Base-by-base conservation (phyloP, 805 yeast species). In the Cyberlindnera americana region DNA sequence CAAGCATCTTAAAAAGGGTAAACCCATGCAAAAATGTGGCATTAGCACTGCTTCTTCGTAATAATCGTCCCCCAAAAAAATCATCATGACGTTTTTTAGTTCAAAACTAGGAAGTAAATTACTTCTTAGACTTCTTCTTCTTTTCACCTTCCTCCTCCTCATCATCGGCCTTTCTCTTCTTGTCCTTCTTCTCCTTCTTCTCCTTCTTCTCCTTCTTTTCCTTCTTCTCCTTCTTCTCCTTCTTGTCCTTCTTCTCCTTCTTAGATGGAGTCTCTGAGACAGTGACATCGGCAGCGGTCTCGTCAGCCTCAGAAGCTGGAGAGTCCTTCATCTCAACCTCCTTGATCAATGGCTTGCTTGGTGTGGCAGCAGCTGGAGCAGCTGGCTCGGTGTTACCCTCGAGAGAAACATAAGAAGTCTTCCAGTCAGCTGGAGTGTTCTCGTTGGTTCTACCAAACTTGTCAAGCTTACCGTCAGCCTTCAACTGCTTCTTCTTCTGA, bases 401-500 rank as follows among this genome's bases (percentile, higher is more conserved):
- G 59, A 78, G 84, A 60, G 82, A 78, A 53, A 82, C 84, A 65
- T 91, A 93, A 35, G 77, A 80, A 55, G 73, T 72, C 72, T 88
- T 89, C 99, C 99, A 93, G 29, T 78, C 73, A 33, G 78, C 84
- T 57, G 99, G 99, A 21, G 99, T 93, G 64, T 78, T 82, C 67
- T 93, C 99, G 61, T 89, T 93, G 49, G 72, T 74, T 72, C 96
- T 83, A 49, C 99, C 99, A 60, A 69, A 93, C 69, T 91, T 87
- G 74, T 93, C 99, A 61, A 93, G 80, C 70, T 93, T 91, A 60
- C 98, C 99, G 52, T 85, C 95, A 39, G 95, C 84, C 77, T 90
- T 91, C 76, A 93, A 73, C 74, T 91, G 96, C 77, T 93, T 93
- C 85, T 93, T 93, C 83, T 89, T 89, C 69, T 86, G 88, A 46